Conservation (phyloP, 768 basidiomycete genomes). For the Suillus alpinus region DNA sequence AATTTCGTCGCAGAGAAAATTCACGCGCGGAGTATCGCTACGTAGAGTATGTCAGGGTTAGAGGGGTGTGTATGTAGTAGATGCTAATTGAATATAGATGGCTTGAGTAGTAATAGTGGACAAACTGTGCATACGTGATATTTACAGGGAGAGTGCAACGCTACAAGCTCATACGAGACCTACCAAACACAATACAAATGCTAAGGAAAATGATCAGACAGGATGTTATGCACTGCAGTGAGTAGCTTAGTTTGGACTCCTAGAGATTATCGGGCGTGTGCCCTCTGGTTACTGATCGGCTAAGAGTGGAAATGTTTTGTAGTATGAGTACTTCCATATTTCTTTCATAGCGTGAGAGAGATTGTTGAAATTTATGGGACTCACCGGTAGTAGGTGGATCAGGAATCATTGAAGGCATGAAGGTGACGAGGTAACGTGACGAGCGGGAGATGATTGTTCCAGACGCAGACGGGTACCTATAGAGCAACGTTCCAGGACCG, state of each 20-base stretch:
- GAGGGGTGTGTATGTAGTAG: background rate
- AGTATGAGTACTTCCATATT: too few species aligned
- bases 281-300: too few species aligned
- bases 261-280: too few species aligned
- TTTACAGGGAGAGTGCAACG: background rate
- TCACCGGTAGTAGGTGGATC: conserved; percentile 46
- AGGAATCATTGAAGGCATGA: conserved; percentile 11
- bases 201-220: background rate
- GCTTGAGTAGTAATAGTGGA: conserved; percentile 4
- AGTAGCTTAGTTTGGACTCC: too few species aligned
- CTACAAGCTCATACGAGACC: background rate
- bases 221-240: background rate
- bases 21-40: background rate
- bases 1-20: background rate
- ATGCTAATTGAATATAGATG: conserved; percentile 7
- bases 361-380: conserved; percentile 8
- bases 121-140: background rate
- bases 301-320: too few species aligned
- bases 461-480: conserved; percentile 65
- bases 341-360: conserved; percentile 34
- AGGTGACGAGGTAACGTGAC: conserved; percentile 37
- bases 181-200: background rate
- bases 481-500: conserved; percentile 64
- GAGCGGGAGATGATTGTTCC: conserved; percentile 58
- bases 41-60: background rate